A percentile compares a stretch with the other conserved stretches of the same genome.
These are phyloP conservation scores for Claviceps digitariae DNA, from an alignment of 2,329 filamentous ascomycete genomes.

Conservation along the genomic window DNA sequence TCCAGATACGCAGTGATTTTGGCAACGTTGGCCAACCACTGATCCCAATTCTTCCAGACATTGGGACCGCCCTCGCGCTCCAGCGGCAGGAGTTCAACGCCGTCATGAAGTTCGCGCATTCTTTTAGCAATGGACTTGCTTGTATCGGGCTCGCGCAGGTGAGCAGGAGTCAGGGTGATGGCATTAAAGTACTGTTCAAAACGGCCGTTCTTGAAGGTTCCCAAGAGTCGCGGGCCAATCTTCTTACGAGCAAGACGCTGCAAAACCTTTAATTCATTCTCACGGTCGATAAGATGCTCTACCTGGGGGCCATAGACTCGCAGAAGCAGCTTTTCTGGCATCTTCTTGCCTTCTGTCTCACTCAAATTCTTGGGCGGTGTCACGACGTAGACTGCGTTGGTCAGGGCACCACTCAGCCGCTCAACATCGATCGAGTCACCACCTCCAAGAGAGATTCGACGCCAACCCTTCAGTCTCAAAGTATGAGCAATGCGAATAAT, in stretches of 20 bases:
- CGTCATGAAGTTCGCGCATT: constrained; percentile 91
- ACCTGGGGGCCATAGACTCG: constrained; percentile 92
- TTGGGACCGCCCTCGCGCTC: constrained; percentile 69
- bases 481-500: constrained; percentile 85
- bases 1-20: constrained; percentile 45
- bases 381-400: constrained; percentile 93
- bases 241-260: constrained; percentile 77
- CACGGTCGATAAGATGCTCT: constrained; percentile 87
- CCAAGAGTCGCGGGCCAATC: constrained; percentile 81
- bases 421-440: constrained; percentile 58
- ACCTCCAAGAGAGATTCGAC: constrained; percentile 59
- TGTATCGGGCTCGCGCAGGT: constrained; percentile 69
- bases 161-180: constrained; percentile 59
- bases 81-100: constrained; percentile 68
- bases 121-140: constrained; percentile 92
- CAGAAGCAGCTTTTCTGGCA: constrained; percentile 59
- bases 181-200: constrained; percentile 94
- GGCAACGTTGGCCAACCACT: constrained; percentile 60
- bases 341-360: constrained; percentile 27
- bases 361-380: constrained; percentile 56
- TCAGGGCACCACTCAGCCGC: constrained; percentile 78
- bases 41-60: constrained; percentile 90
- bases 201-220: constrained; percentile 85
- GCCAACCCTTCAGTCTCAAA: constrained; percentile 80
- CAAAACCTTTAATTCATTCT: constrained; percentile 77